A percentile compares a stretch with the other conserved stretches of the same genome.
Evolutionary conservation across 1,284 basidiomycete genomes (phyloP).

Genomic region (Austroboletus niveus): DNA sequence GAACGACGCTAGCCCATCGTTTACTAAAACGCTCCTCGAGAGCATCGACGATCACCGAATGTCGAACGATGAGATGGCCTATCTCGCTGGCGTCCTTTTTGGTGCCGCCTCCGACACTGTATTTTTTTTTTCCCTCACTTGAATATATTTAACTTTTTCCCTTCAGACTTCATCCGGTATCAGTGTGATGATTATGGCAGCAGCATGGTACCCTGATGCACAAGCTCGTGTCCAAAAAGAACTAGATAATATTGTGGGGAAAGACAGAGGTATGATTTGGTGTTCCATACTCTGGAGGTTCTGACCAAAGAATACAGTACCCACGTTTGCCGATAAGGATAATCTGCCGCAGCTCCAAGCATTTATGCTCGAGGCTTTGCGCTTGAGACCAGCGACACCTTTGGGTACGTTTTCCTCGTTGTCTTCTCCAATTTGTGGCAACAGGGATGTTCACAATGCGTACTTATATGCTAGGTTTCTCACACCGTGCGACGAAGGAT

Average conservation of each 20-base stretch:
- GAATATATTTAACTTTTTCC: background rate
- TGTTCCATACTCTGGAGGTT: background rate
- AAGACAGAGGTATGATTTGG: background rate
- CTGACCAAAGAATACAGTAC: background rate
- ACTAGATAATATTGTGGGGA: constrained; percentile 1
- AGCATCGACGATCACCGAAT: background rate
- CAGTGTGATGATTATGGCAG: constrained; percentile 11
- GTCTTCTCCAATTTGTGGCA: background rate
- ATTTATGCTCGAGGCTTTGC: background rate
- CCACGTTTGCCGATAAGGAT: background rate
- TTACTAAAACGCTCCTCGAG: constrained; percentile 5
- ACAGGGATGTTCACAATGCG: too few relatives aligned
- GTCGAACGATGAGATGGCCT: constrained; percentile 14
- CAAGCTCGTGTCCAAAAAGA: constrained; percentile 14
- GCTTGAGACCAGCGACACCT: background rate
- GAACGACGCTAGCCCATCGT: background rate
- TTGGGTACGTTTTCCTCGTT: background rate
- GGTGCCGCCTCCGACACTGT: constrained; percentile 10
- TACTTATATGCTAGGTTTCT: background rate
- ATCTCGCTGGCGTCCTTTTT: constrained; percentile 12
- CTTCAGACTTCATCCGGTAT: constrained; percentile 7
- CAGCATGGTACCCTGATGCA: constrained; percentile 8
- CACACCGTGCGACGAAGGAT: background rate
- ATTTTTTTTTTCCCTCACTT: background rate
- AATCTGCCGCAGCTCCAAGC: background rate